Percentiles rank a stretch among this genome's conserved stretches.
phyloP scores from a whole-genome alignment of 768 basidiomycete genomes.

The Boletus reticulatus region DNA sequence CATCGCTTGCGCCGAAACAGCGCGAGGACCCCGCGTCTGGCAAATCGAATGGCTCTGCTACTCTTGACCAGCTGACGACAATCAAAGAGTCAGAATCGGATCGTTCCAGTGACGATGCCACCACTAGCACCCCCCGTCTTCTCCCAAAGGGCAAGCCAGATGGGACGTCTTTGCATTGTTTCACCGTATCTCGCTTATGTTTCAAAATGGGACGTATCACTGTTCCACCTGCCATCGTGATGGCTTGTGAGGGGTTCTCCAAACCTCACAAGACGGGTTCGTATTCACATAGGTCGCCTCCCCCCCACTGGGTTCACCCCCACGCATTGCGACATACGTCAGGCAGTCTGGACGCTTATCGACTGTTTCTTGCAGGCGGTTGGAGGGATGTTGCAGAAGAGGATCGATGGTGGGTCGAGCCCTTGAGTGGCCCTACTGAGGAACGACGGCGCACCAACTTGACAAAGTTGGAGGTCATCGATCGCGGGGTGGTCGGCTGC shows the following conservation, averaged over 20 bases:
- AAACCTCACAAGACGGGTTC: constrained; percentile 14
- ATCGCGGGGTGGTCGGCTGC: neutral
- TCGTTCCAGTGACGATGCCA: neutral
- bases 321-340: constrained; percentile 5
- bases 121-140: neutral
- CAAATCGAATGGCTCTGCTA: neutral
- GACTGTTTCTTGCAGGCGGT: constrained; percentile 49
- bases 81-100: neutral
- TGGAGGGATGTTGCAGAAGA: constrained; percentile 57
- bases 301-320: constrained; percentile 13
- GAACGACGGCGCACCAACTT: constrained; percentile 23
- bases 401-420: constrained; percentile 64
- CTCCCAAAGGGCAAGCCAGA: constrained; percentile 22
- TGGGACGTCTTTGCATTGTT: constrained; percentile 53
- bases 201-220: constrained; percentile 72
- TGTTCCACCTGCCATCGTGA: constrained; percentile 60
- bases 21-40: neutral
- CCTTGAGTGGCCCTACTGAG: constrained; percentile 45
- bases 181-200: constrained; percentile 58
- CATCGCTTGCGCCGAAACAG: neutral
- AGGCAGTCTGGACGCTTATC: constrained; percentile 33
- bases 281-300: constrained; percentile 7
- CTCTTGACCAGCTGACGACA: neutral
- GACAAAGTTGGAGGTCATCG: constrained; percentile 6
- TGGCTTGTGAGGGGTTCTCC: constrained; percentile 55